Percentiles rank a stretch among this genome's conserved stretches.
Evolutionary conservation across 352 stramenopile species (phyloP).

Genomic region (Globisporangium nagaii): DNA sequence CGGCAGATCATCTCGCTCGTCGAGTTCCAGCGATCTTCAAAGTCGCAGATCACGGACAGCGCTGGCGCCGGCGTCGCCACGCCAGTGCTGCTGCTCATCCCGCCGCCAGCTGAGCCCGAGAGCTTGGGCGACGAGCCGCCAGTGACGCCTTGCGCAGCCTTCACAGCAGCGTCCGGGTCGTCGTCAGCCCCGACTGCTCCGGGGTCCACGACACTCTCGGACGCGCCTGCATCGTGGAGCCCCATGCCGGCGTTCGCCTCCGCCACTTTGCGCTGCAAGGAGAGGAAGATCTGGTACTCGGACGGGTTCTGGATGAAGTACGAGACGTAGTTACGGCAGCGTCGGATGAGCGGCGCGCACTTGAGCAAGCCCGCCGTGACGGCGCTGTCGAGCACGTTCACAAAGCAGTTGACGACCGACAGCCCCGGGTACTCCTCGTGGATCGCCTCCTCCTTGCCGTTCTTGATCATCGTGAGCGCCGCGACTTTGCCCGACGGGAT

Average conservation of each 20-base stretch:
- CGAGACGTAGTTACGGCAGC: slow-evolving; percentile 74
- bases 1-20: slow-evolving; percentile 76
- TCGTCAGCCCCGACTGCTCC: neutral
- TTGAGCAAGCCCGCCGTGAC: slow-evolving; percentile 51
- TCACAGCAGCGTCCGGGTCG: slow-evolving; percentile 10
- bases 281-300: slow-evolving; percentile 79
- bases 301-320: slow-evolving; percentile 83
- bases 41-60: slow-evolving; percentile 74
- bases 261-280: slow-evolving; percentile 55
- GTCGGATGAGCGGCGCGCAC: slow-evolving; percentile 50
- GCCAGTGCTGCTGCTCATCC: neutral
- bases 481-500: slow-evolving; percentile 64
- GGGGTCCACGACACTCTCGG: slow-evolving; percentile 14
- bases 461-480: slow-evolving; percentile 61
- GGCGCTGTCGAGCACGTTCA: slow-evolving; percentile 50
- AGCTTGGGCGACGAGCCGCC: slow-evolving; percentile 1
- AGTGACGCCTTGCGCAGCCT: neutral
- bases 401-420: slow-evolving; percentile 64
- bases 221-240: slow-evolving; percentile 17
- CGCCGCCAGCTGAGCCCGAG: neutral
- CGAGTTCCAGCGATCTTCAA: slow-evolving; percentile 73
- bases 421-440: slow-evolving; percentile 64
- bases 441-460: slow-evolving; percentile 39
- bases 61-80: slow-evolving; percentile 12
- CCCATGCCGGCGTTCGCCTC: slow-evolving; percentile 29